These are phyloP conservation scores for Solanum arcanum DNA, from an alignment of 257 asterid species.

Conservation along the genomic window DNA sequence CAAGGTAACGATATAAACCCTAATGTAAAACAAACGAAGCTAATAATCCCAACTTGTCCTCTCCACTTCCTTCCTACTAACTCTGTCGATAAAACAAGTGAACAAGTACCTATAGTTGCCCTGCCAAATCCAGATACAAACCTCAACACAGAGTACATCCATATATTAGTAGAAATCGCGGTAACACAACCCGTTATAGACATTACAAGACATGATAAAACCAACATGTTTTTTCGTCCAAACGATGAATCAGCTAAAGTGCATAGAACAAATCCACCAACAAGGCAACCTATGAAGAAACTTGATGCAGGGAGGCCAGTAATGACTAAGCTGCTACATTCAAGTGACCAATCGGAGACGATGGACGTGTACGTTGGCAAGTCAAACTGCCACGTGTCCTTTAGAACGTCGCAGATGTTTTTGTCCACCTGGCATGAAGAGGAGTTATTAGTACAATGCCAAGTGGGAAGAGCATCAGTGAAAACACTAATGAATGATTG, in stretches of 20 bases:
- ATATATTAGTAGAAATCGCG: slow-evolving; percentile 26
- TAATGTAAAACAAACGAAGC: slow-evolving; percentile 40
- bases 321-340: slow-evolving; percentile 43
- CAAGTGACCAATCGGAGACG: slow-evolving; percentile 61
- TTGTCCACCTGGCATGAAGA: not conserved
- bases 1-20: slow-evolving; percentile 62
- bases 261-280: slow-evolving; percentile 53
- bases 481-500: slow-evolving; percentile 51
- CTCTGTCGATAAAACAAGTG: slow-evolving; percentile 53
- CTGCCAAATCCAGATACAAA: slow-evolving; percentile 45
- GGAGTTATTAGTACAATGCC: slow-evolving; percentile 19
- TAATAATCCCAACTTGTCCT: slow-evolving; percentile 35
- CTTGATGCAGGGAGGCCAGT: slow-evolving; percentile 56
- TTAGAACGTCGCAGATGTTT: slow-evolving; percentile 23
- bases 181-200: slow-evolving; percentile 36
- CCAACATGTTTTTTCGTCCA: slow-evolving; percentile 54
- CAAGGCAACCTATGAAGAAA: slow-evolving; percentile 44
- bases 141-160: slow-evolving; percentile 31
- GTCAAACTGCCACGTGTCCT: slow-evolving; percentile 37
- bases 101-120: slow-evolving; percentile 41
- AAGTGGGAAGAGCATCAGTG: slow-evolving; percentile 46
- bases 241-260: slow-evolving; percentile 51
- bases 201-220: slow-evolving; percentile 32
- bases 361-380: slow-evolving; percentile 27
- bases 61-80: slow-evolving; percentile 59